These are phyloP conservation scores for Tetrahymena thermophila DNA, from an alignment of 73 alveolate genomes.

Conservation along the genomic window DNA sequence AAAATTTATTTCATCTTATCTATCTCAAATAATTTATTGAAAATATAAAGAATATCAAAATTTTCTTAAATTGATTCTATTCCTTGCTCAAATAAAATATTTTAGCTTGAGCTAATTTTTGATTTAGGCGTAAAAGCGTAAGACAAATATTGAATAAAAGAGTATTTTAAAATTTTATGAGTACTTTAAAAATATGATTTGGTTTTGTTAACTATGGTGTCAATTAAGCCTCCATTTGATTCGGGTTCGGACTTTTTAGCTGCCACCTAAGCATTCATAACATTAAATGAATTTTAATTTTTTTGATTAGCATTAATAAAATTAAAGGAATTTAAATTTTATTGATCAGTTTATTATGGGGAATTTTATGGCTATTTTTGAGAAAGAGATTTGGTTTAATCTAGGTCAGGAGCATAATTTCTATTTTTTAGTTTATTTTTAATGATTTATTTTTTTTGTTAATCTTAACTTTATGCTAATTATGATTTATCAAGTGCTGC, in stretches of 20 bases:
- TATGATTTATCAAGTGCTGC: background rate
- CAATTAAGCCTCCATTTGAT: background rate
- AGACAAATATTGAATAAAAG: background rate
- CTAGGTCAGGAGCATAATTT: background rate
- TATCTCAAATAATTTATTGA: background rate
- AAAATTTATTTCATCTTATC: background rate
- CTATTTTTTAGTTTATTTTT: too few species aligned
- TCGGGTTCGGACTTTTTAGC: too few species aligned
- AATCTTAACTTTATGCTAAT: background rate
- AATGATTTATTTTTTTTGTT: too few species aligned
- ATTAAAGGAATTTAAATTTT: background rate
- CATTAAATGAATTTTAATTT: background rate
- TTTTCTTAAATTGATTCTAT: background rate
- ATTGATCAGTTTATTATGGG: background rate
- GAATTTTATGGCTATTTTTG: background rate
- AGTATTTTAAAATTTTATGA: background rate
- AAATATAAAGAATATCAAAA: background rate
- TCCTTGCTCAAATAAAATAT: background rate
- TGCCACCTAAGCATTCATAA: too few species aligned
- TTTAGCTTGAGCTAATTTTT: background rate
- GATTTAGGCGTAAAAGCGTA: background rate
- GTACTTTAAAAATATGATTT: background rate
- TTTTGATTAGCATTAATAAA: too few species aligned
- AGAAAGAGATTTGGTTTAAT: background rate
- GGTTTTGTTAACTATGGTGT: background rate